phyloP scores from a whole-genome alignment of 2,329 filamentous ascomycete genomes.

The Colletotrichum godetiae region DNA sequence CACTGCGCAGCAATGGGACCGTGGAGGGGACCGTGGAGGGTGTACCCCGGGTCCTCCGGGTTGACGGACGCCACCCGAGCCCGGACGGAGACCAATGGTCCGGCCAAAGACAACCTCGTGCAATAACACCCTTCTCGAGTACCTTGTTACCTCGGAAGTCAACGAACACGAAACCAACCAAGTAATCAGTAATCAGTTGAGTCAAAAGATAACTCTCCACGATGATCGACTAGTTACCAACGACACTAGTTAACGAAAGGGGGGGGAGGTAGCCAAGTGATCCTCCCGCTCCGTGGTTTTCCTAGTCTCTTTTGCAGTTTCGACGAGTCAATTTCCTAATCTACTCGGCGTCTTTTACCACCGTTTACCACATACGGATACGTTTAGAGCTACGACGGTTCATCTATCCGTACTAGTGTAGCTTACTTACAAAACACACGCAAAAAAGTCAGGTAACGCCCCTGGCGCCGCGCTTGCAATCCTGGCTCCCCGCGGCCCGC shows the following conservation, averaged over 20 bases:
- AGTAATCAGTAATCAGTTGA: too few relatives aligned
- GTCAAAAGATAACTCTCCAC: too few relatives aligned
- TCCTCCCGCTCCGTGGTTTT: constrained; percentile 8
- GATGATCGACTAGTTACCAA: not conserved
- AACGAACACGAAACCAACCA: not conserved
- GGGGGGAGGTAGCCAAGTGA: constrained; percentile 16
- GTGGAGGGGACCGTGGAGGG: not conserved
- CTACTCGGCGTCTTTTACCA: not conserved
- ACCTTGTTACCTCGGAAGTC: not conserved
- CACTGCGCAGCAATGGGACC: not conserved
- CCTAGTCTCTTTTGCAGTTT: not conserved
- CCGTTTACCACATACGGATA: not conserved
- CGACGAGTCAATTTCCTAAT: not conserved
- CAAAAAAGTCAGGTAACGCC: not conserved
- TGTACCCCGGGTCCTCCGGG: constrained; percentile 9
- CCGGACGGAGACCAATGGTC: constrained; percentile 4
- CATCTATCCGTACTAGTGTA: not conserved
- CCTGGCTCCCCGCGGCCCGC: constrained; percentile 20
- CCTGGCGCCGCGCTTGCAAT: constrained; percentile 4
- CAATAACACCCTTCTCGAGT: not conserved
- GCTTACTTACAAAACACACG: too few relatives aligned
- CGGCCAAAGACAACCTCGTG: constrained; percentile 5
- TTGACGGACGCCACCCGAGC: not conserved
- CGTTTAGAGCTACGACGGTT: not conserved
- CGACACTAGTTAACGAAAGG: not conserved